Evolutionary conservation across 1,284 basidiomycete genomes (phyloP), one percentile per base, ranked within the genome.

Genomic region (Ustilago bromivora): DNA sequence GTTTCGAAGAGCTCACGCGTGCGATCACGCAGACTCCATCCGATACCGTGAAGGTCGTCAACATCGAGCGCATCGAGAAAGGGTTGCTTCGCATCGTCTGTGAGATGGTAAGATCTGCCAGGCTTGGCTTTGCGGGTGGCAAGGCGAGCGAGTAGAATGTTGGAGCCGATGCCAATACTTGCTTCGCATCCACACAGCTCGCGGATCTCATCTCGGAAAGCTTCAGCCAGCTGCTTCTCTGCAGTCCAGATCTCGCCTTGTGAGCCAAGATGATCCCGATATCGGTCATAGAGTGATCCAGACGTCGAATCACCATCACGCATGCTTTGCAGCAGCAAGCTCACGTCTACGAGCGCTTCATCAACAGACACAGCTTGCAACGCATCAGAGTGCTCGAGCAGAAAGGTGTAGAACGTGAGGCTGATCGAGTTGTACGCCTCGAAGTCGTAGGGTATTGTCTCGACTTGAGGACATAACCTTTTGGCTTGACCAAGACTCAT

Each of bases 321-420:
- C 78, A 84, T 80, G 15, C 49, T 62, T 34, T 76, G 71, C 23
- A 94, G 90, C 0, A 90, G 90, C 10, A 88, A 90, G 0, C 93
- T 92, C 5, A 96, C 94, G 66, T 98, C 96, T 69, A 98, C 90
- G 11, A 98, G 89, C 0, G 95, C 96, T 86, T 99, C 96, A 78
- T 99, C 96, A 1, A 99, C 93, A 7, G 94, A 96, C 1, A 98
- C 96, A 0, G 96, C 95, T 87, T 98, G 92, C 4, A 98, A 89
- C 76, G 96, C 94, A 81, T 98, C 95, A 5, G 94, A 93, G 80
- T 94, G 91, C 0, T 89, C 88, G 90, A 98, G 93, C 23, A 99
- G 89, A 61, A 97, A 92, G 1, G 93, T 93, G 87, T 99, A 99
- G 84, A 98, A 97, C 40, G 92, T 66, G 93, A 96, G 68, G 80